phyloP scores from a whole-genome alignment of 805 yeast species.

The Candida lessepsii region DNA sequence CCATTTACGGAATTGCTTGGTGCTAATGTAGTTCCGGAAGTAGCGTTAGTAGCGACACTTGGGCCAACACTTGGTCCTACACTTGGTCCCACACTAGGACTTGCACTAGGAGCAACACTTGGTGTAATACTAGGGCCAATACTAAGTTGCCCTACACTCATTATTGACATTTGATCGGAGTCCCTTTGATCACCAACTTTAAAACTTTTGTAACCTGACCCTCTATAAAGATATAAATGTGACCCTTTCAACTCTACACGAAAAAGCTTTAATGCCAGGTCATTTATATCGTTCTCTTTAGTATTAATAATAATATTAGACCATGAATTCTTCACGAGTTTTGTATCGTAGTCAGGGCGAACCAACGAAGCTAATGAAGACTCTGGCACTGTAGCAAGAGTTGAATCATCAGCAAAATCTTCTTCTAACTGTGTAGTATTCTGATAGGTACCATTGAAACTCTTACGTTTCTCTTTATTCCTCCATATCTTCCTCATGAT shows the following conservation, averaged over 20 bases:
- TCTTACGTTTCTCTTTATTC: slow-evolving; percentile 20
- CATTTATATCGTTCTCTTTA: slow-evolving; percentile 24
- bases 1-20: not conserved
- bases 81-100: slow-evolving; percentile 1
- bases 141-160: slow-evolving; percentile 1
- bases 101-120: not conserved
- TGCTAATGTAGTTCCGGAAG: not conserved
- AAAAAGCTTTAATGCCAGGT: slow-evolving; percentile 44
- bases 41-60: no score
- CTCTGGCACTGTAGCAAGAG: slow-evolving; percentile 7
- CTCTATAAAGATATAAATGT: slow-evolving; percentile 58
- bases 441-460: slow-evolving; percentile 6
- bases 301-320: slow-evolving; percentile 36
- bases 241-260: slow-evolving; percentile 74
- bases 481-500: slow-evolving; percentile 30
- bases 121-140: slow-evolving; percentile 9
- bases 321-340: slow-evolving; percentile 35
- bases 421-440: not conserved
- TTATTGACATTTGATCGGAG: slow-evolving; percentile 11
- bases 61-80: not conserved
- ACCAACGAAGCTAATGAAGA: slow-evolving; percentile 4
- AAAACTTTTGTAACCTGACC: slow-evolving; percentile 39
- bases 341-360: slow-evolving; percentile 30
- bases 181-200: slow-evolving; percentile 6
- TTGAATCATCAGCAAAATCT: slow-evolving; percentile 4